Evolutionary conservation across 2,329 filamentous ascomycete genomes (phyloP).

Genomic region (Emergomyces africanus): DNA sequence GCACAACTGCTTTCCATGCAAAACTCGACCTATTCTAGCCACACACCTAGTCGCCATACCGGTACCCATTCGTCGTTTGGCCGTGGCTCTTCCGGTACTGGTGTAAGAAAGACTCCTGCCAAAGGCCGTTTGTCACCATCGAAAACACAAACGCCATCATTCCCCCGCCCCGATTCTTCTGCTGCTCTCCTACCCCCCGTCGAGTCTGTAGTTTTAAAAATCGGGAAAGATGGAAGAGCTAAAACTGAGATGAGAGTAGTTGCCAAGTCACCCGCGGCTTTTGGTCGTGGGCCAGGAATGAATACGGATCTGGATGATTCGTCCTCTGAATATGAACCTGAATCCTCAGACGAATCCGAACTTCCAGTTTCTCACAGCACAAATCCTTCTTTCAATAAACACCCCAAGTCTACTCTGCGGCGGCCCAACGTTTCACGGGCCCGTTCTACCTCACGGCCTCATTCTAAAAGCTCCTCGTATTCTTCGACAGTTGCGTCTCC

Average conservation of each 20-base stretch:
- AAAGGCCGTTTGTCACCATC: slow-evolving; percentile 32
- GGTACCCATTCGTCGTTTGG: slow-evolving; percentile 18
- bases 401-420: slow-evolving; percentile 17
- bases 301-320: slow-evolving; percentile 33
- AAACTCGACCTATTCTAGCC: slow-evolving; percentile 27
- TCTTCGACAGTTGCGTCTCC: slow-evolving; percentile 30
- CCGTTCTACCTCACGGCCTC: slow-evolving; percentile 26
- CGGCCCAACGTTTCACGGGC: slow-evolving; percentile 20
- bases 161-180: slow-evolving; percentile 21
- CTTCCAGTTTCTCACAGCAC: slow-evolving; percentile 25
- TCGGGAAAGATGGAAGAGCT: slow-evolving; percentile 36
- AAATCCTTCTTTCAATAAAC: slow-evolving; percentile 28
- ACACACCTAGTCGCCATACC: slow-evolving; percentile 18
- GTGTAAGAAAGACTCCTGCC: slow-evolving; percentile 29
- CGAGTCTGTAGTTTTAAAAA: slow-evolving; percentile 33
- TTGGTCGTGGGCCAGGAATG: slow-evolving; percentile 21
- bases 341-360: slow-evolving; percentile 27
- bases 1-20: slow-evolving; percentile 25
- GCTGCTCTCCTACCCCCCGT: slow-evolving; percentile 23
- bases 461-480: slow-evolving; percentile 32
- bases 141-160: slow-evolving; percentile 22
- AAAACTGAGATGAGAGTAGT: slow-evolving; percentile 33
- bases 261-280: slow-evolving; percentile 17
- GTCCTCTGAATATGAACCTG: slow-evolving; percentile 30
- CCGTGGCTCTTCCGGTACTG: slow-evolving; percentile 17